Evolutionary conservation across 1,284 basidiomycete genomes (phyloP).

Genomic region (Albatrellus sp.): DNA sequence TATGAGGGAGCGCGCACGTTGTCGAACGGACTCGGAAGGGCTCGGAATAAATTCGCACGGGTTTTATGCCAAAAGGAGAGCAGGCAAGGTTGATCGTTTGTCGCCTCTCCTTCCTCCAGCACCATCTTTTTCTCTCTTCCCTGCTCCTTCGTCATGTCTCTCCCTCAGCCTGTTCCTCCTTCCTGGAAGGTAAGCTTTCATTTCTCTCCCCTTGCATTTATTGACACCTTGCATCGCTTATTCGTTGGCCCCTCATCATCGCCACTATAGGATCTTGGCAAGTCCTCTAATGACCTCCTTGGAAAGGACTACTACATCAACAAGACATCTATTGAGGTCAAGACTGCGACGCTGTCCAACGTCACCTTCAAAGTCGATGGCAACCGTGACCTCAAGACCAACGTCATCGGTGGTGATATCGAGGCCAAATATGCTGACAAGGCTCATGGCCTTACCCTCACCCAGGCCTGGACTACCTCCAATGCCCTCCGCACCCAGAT

Average conservation of each 20-base stretch:
- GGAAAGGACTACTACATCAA: conserved; percentile 88
- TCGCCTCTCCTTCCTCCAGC: not conserved
- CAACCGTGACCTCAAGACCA: conserved; percentile 60
- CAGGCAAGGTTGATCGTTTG: too few relatives aligned
- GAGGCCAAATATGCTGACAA: conserved; percentile 87
- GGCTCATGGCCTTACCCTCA: conserved; percentile 84
- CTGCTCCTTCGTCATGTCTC: conserved; percentile 46
- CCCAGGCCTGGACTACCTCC: conserved; percentile 90
- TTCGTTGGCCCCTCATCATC: conserved; percentile 6
- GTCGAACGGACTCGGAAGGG: not conserved
- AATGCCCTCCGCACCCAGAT: conserved; percentile 87
- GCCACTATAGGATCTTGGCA: conserved; percentile 74
- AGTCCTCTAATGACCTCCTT: conserved; percentile 93
- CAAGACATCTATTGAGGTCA: conserved; percentile 76
- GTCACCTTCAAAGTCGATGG: conserved; percentile 86
- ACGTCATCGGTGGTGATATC: conserved; percentile 71
- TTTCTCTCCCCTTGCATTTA: conserved; percentile 5
- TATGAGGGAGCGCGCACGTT: too few relatives aligned
- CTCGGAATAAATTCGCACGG: not conserved
- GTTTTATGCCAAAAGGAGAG: too few relatives aligned
- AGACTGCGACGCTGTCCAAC: conserved; percentile 88
- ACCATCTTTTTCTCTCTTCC: not conserved
- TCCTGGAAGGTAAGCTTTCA: conserved; percentile 69
- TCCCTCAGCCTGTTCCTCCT: conserved; percentile 83
- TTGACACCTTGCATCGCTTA: not conserved